Conservation (phyloP, 2,329 filamentous ascomycete species). For the Alternaria sp. region DNA sequence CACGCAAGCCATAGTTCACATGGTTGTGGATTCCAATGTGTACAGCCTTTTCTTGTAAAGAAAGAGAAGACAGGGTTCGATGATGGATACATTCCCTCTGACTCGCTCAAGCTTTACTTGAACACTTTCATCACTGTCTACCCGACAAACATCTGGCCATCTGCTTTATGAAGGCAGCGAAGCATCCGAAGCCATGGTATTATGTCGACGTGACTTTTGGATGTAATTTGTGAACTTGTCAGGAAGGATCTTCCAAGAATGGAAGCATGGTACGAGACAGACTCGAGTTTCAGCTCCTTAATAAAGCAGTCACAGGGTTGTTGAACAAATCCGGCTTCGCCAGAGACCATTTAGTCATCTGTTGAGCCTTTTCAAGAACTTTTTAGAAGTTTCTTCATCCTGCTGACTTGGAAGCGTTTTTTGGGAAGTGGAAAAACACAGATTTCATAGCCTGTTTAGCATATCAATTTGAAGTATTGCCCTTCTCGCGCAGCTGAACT, state of each 20-base stretch:
- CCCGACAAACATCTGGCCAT: too few relatives aligned
- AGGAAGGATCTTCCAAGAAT: neutral
- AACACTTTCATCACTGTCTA: too few relatives aligned
- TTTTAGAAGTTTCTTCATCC: neutral
- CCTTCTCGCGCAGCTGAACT: neutral
- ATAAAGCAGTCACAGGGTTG: neutral
- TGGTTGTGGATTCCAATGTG: fast-evolving
- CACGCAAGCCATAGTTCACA: too few relatives aligned
- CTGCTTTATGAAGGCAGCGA: too few relatives aligned
- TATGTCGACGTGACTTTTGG: too few relatives aligned
- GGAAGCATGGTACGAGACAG: neutral
- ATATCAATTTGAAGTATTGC: neutral
- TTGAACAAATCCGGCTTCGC: too few relatives aligned
- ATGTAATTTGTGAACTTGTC: neutral
- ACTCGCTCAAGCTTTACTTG: too few relatives aligned
- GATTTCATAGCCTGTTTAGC: neutral
- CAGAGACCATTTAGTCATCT: too few relatives aligned
- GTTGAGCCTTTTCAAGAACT: too few relatives aligned
- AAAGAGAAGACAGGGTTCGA: too few relatives aligned
- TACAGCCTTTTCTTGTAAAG: too few relatives aligned
- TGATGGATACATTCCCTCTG: fast-evolving
- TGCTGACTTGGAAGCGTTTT: neutral
- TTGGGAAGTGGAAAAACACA: neutral
- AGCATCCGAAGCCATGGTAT: too few relatives aligned
- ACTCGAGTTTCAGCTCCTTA: neutral